These are phyloP conservation scores for Ogataea ganodermae DNA, from an alignment of 805 yeast genomes.

Conservation along the genomic window DNA sequence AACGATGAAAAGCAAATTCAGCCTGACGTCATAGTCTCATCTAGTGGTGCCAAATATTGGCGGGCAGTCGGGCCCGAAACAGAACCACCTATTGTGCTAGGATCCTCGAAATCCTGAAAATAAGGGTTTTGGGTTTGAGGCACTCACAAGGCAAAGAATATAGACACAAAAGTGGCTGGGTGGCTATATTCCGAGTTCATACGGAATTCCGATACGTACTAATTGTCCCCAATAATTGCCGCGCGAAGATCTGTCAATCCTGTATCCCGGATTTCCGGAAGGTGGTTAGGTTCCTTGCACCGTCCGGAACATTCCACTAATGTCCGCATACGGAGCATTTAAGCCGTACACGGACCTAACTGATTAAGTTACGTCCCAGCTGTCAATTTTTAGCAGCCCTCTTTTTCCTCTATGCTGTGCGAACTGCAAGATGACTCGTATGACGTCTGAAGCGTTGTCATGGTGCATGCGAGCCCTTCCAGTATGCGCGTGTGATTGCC, in stretches of 20 bases:
- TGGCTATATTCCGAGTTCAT: neutral
- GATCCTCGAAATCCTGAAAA: neutral
- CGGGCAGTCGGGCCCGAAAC: neutral
- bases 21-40: neutral
- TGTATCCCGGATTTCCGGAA: too few relatives aligned
- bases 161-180: neutral
- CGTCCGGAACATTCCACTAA: too few relatives aligned
- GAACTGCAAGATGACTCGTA: neutral
- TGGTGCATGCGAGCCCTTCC: neutral
- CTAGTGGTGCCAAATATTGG: neutral
- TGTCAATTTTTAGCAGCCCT: neutral
- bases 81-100: neutral
- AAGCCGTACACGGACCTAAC: too few relatives aligned
- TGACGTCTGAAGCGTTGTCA: neutral
- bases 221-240: too few relatives aligned
- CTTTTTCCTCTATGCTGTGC: too few relatives aligned
- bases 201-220: neutral
- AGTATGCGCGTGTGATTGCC: neutral
- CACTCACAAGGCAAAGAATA: neutral
- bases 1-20: neutral
- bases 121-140: neutral
- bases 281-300: too few relatives aligned
- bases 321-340: too few relatives aligned
- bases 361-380: neutral
- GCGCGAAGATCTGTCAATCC: too few relatives aligned